Conservation (phyloP, 2,329 filamentous ascomycete species). For the Cladosporium velox region DNA sequence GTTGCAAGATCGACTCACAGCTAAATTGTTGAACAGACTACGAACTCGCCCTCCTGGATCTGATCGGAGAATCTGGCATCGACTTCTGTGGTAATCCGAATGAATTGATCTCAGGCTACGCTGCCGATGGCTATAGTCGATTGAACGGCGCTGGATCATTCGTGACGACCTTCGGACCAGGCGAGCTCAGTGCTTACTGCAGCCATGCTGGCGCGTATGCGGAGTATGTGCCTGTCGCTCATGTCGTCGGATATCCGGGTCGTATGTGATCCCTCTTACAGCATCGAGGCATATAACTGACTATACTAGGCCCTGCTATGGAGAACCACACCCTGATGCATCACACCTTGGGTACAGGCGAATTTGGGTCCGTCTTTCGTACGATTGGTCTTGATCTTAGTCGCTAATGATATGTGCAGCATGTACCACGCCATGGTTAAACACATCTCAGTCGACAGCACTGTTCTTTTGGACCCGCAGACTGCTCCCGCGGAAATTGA, state of each 20-base stretch:
- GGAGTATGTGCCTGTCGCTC: slow-evolving; percentile 68
- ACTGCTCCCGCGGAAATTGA: slow-evolving; percentile 34
- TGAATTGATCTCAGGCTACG: slow-evolving; percentile 55
- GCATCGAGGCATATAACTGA: not conserved
- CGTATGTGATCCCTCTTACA: not conserved
- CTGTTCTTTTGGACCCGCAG: slow-evolving; percentile 27
- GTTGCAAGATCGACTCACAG: not conserved
- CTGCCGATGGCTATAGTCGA: slow-evolving; percentile 77
- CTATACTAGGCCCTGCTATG: slow-evolving; percentile 18
- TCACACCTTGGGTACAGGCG: slow-evolving; percentile 33
- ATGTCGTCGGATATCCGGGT: slow-evolving; percentile 58
- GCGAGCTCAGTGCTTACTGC: slow-evolving; percentile 68
- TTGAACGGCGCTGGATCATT: slow-evolving; percentile 70
- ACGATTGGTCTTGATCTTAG: not conserved
- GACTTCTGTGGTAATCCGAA: slow-evolving; percentile 41
- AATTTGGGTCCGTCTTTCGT: slow-evolving; percentile 21
- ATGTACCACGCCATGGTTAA: slow-evolving; percentile 33
- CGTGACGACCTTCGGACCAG: slow-evolving; percentile 75
- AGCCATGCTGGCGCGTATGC: slow-evolving; percentile 73
- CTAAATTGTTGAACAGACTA: slow-evolving; percentile 37
- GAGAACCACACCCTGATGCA: slow-evolving; percentile 31
- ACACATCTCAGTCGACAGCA: slow-evolving; percentile 31
- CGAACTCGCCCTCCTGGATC: slow-evolving; percentile 39
- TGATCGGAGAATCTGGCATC: slow-evolving; percentile 39
- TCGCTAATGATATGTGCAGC: not conserved